A percentile compares a stretch with the other conserved stretches of the same genome.
phyloP scores from a whole-genome alignment of 768 basidiomycete species.

The Russula sp. region DNA sequence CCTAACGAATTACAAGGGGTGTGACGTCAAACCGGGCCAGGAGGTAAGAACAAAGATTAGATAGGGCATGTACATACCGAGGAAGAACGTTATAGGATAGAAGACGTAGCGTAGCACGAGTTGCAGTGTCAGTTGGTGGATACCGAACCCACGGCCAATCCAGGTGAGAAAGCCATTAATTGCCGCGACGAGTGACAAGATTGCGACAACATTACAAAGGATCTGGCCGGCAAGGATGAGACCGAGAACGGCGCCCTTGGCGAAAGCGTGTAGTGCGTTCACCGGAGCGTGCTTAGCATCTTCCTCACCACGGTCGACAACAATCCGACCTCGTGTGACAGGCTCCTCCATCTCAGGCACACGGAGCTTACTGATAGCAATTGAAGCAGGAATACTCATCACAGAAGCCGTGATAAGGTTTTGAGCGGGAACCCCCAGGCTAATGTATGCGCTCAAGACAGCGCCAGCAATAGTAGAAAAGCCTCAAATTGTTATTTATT shows the following conservation, averaged over 20 bases:
- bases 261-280: slow-evolving; percentile 88
- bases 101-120: slow-evolving; percentile 83
- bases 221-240: slow-evolving; percentile 87
- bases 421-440: slow-evolving; percentile 69
- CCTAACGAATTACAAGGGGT: slow-evolving; percentile 41
- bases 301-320: slow-evolving; percentile 74
- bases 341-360: slow-evolving; percentile 82
- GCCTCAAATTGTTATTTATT: slow-evolving; percentile 36
- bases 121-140: slow-evolving; percentile 77
- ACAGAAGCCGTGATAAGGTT: slow-evolving; percentile 86
- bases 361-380: slow-evolving; percentile 87
- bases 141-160: slow-evolving; percentile 84
- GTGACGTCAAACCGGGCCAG: background rate
- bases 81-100: slow-evolving; percentile 83
- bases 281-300: slow-evolving; percentile 51
- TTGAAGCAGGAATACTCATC: slow-evolving; percentile 94
- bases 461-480: slow-evolving; percentile 94
- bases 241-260: slow-evolving; percentile 80
- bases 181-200: slow-evolving; percentile 75
- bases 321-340: slow-evolving; percentile 75
- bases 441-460: slow-evolving; percentile 81
- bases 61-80: slow-evolving; percentile 37
- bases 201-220: slow-evolving; percentile 81
- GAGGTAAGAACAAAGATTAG: slow-evolving; percentile 5
- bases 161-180: slow-evolving; percentile 86